These are phyloP conservation scores for Ophiosphaerella korrae DNA, from an alignment of 2,329 filamentous ascomycete species.

Conservation along the genomic window DNA sequence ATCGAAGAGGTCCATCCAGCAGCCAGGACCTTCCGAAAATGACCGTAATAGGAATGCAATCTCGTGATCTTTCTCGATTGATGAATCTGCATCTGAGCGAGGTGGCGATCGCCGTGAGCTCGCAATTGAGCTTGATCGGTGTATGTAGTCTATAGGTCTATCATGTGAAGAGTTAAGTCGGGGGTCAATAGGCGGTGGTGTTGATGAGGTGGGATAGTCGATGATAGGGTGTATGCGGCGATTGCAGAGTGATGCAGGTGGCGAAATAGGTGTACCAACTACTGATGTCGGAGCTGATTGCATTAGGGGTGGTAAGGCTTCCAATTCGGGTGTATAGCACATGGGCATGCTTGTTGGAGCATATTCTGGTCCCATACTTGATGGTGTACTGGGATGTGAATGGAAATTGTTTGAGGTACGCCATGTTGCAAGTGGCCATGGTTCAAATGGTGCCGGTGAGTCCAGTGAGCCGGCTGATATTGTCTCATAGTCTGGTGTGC, in stretches of 20 bases:
- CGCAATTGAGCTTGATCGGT: constrained; percentile 31
- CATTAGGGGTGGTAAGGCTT: constrained; percentile 34
- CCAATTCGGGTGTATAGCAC: constrained; percentile 36
- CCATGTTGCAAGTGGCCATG: constrained; percentile 33
- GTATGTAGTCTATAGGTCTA: constrained; percentile 28
- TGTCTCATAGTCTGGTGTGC: constrained; percentile 42
- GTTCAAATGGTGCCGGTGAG: constrained; percentile 39
- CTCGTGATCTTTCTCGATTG: constrained; percentile 56
- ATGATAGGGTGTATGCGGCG: constrained; percentile 63
- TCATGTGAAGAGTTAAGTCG: constrained; percentile 40
- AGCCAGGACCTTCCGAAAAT: constrained; percentile 64
- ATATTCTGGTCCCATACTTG: constrained; percentile 59
- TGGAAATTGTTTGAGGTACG: constrained; percentile 30
- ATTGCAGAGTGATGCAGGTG: constrained; percentile 51
- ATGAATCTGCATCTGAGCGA: constrained; percentile 24
- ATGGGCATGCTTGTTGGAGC: constrained; percentile 51
- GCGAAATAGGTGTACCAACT: constrained; percentile 45
- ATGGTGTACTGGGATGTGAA: constrained; percentile 38
- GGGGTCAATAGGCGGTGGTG: constrained; percentile 44
- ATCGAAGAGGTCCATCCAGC: constrained; percentile 65
- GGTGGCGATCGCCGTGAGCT: constrained; percentile 31
- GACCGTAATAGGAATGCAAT: constrained; percentile 64
- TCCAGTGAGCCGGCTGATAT: constrained; percentile 40
- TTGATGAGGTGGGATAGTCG: constrained; percentile 30
- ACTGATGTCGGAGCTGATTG: constrained; percentile 39